These are phyloP conservation scores for Amorphotheca resinae DNA, from an alignment of 495 filamentous ascomycete genomes.

Conservation along the genomic window DNA sequence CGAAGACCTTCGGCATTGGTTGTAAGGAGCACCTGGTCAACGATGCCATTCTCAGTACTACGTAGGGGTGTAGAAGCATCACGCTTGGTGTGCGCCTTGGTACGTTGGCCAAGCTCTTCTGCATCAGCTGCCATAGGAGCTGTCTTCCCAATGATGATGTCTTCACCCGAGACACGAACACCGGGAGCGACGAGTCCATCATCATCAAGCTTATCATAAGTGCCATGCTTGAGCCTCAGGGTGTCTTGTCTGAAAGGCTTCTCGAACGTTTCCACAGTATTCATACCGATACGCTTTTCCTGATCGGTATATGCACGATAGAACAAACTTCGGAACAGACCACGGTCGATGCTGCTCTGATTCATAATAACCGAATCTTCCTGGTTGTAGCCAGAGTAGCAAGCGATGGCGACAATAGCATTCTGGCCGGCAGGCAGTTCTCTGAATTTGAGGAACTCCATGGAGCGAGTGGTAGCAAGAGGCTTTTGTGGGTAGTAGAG, in stretches of 20 bases:
- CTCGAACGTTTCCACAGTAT: slow-evolving; percentile 83
- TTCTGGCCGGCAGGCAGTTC: slow-evolving; percentile 97
- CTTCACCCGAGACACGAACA: slow-evolving; percentile 87
- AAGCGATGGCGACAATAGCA: slow-evolving; percentile 92
- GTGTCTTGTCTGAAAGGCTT: slow-evolving; percentile 85
- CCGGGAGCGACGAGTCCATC: slow-evolving; percentile 91
- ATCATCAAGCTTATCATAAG: slow-evolving; percentile 94
- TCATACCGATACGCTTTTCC: slow-evolving; percentile 87
- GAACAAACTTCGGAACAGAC: slow-evolving; percentile 94
- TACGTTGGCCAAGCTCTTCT: slow-evolving; percentile 86
- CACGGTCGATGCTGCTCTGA: slow-evolving; percentile 94
- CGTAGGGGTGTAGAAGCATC: slow-evolving; percentile 90
- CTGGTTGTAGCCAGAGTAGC: slow-evolving; percentile 99
- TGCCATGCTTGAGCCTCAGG: slow-evolving; percentile 81
- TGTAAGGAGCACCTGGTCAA: slow-evolving; percentile 85
- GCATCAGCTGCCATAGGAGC: slow-evolving; percentile 84
- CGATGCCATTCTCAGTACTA: slow-evolving; percentile 90
- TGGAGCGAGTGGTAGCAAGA: slow-evolving; percentile 86
- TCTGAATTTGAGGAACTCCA: slow-evolving; percentile 97
- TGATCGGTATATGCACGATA: slow-evolving; percentile 93
- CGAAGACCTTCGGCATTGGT: slow-evolving; percentile 83
- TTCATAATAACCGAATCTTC: slow-evolving; percentile 99
- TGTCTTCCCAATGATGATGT: slow-evolving; percentile 99
- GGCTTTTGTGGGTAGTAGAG: slow-evolving; percentile 99
- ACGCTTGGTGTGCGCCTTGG: slow-evolving; percentile 78